Conservation (phyloP, 2,329 filamentous ascomycete species). For the Aspergillus pseudoglaucus region DNA sequence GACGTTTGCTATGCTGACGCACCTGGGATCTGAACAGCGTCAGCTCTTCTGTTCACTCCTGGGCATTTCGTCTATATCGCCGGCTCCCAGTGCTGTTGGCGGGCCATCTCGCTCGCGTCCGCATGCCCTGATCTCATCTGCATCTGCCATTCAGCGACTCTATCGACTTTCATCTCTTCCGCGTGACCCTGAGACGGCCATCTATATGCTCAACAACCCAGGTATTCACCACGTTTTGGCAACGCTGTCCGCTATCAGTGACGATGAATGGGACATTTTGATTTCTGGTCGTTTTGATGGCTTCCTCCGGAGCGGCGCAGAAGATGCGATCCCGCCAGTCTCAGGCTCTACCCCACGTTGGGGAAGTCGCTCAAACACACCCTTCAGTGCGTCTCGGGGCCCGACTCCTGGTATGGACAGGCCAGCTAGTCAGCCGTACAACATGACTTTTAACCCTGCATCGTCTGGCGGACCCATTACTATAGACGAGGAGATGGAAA, state of each 20-base stretch:
- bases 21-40: constrained; percentile 67
- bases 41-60: constrained; percentile 78
- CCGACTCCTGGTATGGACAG: constrained; percentile 33
- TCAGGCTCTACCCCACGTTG: constrained; percentile 20
- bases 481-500: constrained; percentile 88
- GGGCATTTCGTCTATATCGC: constrained; percentile 48
- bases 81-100: constrained; percentile 58
- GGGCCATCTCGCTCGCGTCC: constrained; percentile 60
- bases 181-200: constrained; percentile 76
- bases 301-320: constrained; percentile 88
- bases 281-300: constrained; percentile 91
- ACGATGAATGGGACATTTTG: constrained; percentile 94
- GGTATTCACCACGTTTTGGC: constrained; percentile 78
- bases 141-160: constrained; percentile 72
- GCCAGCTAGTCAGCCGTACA: constrained; percentile 34
- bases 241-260: constrained; percentile 79
- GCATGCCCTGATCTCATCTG: constrained; percentile 67
- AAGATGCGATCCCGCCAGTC: constrained; percentile 41
- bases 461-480: constrained; percentile 69
- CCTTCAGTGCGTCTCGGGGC: constrained; percentile 29
- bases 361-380: constrained; percentile 25
- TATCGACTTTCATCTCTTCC: constrained; percentile 69
- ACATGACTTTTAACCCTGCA: constrained; percentile 47
- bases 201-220: constrained; percentile 78
- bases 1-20: constrained; percentile 87